Conservation (phyloP, 2,329 filamentous ascomycete species). For the Triangularia setosa region DNA sequence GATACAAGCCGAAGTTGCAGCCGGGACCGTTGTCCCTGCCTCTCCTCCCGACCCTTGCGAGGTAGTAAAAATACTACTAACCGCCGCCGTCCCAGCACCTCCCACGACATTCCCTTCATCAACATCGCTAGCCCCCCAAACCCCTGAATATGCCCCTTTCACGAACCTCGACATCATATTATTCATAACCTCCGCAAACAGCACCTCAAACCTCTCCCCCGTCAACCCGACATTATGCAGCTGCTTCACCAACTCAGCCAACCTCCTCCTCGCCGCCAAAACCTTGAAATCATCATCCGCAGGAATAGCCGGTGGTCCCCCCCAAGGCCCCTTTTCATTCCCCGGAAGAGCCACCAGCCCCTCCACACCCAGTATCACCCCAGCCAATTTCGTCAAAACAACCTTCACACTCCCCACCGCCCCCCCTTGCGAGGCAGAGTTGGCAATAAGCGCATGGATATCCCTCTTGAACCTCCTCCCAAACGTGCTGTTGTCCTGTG, state of each 20-base stretch:
- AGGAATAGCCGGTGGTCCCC: constrained; percentile 23
- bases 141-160: constrained; percentile 55
- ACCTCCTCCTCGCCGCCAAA: constrained; percentile 43
- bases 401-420: constrained; percentile 51
- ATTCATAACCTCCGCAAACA: constrained; percentile 70
- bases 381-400: constrained; percentile 52
- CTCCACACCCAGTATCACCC: constrained; percentile 41
- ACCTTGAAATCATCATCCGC: constrained; percentile 29
- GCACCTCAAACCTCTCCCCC: constrained; percentile 64
- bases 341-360: constrained; percentile 21
- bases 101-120: constrained; percentile 23
- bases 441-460: constrained; percentile 61
- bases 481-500: constrained; percentile 36
- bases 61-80: constrained; percentile 22
- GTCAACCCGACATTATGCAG: constrained; percentile 64
- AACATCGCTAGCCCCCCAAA: constrained; percentile 45
- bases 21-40: constrained; percentile 26
- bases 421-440: constrained; percentile 50
- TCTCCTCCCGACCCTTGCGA: not conserved
- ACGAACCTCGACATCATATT: constrained; percentile 62
- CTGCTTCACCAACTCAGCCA: constrained; percentile 55
- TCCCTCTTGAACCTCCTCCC: constrained; percentile 51
- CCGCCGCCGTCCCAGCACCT: constrained; percentile 24
- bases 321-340: constrained; percentile 4
- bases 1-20: constrained; percentile 51